A percentile compares a stretch with the other conserved stretches of the same genome.
These are phyloP conservation scores for Penicillium corylophilum DNA, from an alignment of 2,329 filamentous ascomycete species.

Conservation along the genomic window DNA sequence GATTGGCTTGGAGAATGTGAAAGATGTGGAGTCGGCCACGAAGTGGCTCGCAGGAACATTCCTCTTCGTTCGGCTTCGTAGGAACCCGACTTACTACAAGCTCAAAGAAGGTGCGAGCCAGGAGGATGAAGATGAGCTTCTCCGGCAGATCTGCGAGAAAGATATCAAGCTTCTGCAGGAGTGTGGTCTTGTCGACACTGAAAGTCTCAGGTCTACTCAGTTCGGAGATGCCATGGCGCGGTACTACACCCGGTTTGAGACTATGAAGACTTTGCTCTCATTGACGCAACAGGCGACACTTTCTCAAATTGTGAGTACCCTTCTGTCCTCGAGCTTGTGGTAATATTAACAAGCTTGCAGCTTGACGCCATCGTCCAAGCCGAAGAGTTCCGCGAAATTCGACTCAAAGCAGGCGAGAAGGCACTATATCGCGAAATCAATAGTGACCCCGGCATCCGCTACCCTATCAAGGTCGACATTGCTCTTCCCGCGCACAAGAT, in stretches of 20 bases:
- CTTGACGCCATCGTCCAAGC: constrained; percentile 66
- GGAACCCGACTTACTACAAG: constrained; percentile 70
- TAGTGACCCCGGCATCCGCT: constrained; percentile 65
- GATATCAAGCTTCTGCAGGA: constrained; percentile 66
- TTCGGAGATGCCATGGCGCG: constrained; percentile 79
- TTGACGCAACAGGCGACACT: constrained; percentile 61
- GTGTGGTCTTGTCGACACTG: constrained; percentile 54
- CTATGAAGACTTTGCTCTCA: constrained; percentile 69
- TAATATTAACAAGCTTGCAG: constrained; percentile 44
- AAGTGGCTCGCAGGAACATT: constrained; percentile 77
- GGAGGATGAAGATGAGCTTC: constrained; percentile 58
- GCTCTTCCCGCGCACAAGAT: constrained; percentile 70
- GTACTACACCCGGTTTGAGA: constrained; percentile 77
- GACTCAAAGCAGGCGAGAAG: constrained; percentile 70
- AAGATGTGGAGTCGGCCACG: constrained; percentile 62
- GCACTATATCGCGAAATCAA: constrained; percentile 70
- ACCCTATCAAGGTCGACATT: constrained; percentile 67
- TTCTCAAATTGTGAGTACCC: constrained; percentile 64
- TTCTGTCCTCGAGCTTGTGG: not conserved
- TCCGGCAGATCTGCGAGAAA: constrained; percentile 69
- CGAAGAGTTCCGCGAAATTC: constrained; percentile 69
- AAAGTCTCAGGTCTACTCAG: constrained; percentile 62
- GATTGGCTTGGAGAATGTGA: constrained; percentile 72
- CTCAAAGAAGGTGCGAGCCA: constrained; percentile 55
- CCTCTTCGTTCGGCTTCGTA: constrained; percentile 68